Percentiles rank a stretch among this genome's conserved stretches.
These are phyloP conservation scores for Drosera capensis DNA, from an alignment of 148 eudicot species.

Conservation along the genomic window DNA sequence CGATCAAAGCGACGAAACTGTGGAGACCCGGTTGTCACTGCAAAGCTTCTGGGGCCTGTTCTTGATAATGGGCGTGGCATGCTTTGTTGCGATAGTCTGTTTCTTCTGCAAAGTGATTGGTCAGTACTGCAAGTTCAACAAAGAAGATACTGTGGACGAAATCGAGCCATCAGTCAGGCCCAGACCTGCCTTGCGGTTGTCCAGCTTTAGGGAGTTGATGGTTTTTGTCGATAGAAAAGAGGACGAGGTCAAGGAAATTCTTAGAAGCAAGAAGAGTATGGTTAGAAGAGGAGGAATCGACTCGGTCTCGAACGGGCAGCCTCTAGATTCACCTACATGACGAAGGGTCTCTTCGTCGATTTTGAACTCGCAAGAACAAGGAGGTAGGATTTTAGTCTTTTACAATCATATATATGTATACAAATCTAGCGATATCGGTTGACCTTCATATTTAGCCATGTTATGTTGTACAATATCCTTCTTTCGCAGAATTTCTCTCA, in stretches of 20 bases:
- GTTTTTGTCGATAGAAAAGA: conserved; percentile 63
- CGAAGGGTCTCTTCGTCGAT: neutral
- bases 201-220: conserved; percentile 44
- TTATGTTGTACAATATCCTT: too few relatives aligned
- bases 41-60: conserved; percentile 91
- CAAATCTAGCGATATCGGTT: too few relatives aligned
- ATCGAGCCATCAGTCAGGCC: conserved; percentile 22
- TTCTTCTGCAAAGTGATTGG: conserved; percentile 36
- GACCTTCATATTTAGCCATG: too few relatives aligned
- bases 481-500: too few relatives aligned
- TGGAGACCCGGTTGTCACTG: conserved; percentile 43
- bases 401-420: too few relatives aligned
- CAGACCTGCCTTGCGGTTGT: conserved; percentile 16
- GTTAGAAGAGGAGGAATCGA: conserved; percentile 15
- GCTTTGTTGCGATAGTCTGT: conserved; percentile 37
- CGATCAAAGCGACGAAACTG: conserved; percentile 17
- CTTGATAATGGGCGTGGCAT: conserved; percentile 61
- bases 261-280: conserved; percentile 24
- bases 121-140: conserved; percentile 45
- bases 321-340: neutral
- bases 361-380: too few relatives aligned
- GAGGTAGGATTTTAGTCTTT: too few relatives aligned
- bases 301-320: conserved; percentile 17
- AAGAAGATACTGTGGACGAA: conserved; percentile 22
- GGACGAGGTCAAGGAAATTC: conserved; percentile 36